Conservation (phyloP, 768 basidiomycete species). For the Russula sp. region DNA sequence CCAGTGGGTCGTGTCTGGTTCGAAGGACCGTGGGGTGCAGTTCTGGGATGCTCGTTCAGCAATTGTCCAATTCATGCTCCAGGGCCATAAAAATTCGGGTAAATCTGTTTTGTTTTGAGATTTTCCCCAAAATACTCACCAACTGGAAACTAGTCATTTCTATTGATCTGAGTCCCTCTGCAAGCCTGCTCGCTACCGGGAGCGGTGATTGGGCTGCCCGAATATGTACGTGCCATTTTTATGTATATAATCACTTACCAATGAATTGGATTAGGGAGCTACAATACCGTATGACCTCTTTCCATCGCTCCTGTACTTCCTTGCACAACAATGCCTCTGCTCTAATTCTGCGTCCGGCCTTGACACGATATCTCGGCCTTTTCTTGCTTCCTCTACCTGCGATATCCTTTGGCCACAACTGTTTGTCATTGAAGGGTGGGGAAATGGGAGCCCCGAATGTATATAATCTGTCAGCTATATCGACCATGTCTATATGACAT, state of each 20-base stretch:
- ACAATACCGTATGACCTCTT: slow-evolving; percentile 20
- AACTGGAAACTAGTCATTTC: slow-evolving; percentile 47
- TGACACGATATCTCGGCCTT: slow-evolving; percentile 5
- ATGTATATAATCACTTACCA: neutral
- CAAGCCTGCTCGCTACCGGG: slow-evolving; percentile 58
- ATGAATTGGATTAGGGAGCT: slow-evolving; percentile 22
- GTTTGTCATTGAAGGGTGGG: slow-evolving; percentile 10
- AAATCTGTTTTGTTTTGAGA: neutral
- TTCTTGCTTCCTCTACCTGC: slow-evolving; percentile 16
- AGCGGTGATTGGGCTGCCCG: slow-evolving; percentile 66
- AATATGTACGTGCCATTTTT: slow-evolving; percentile 44
- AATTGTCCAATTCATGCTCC: slow-evolving; percentile 88
- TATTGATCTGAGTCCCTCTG: slow-evolving; percentile 58
- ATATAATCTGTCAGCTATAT: slow-evolving; percentile 16
- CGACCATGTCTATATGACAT: slow-evolving; percentile 5
- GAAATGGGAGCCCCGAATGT: slow-evolving; percentile 7
- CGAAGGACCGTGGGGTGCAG: slow-evolving; percentile 93
- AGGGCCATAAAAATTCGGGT: slow-evolving; percentile 70
- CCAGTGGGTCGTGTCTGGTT: slow-evolving; percentile 91
- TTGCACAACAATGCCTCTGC: slow-evolving; percentile 10
- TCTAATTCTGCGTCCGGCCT: slow-evolving; percentile 5
- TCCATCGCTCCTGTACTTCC: neutral
- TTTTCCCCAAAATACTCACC: neutral
- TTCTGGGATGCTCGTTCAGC: slow-evolving; percentile 81
- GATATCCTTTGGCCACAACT: neutral